Evolutionary conservation across 495 filamentous ascomycete genomes (phyloP), one percentile per base, ranked within the genome.

Genomic region (Cercophora newfieldiana): DNA sequence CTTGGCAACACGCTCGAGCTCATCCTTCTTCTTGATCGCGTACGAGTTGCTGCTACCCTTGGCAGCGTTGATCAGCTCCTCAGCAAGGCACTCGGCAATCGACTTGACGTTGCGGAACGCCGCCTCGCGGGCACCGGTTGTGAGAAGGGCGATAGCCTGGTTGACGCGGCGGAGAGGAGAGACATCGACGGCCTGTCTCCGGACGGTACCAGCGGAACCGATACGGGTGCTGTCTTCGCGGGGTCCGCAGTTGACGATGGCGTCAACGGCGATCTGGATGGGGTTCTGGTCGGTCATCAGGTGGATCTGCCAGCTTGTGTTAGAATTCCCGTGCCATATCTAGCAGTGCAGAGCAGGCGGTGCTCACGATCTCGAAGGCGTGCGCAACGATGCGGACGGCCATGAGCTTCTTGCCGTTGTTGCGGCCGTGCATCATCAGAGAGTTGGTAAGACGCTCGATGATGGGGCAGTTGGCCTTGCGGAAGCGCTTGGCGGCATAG

Each of bases 21-120:
- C 96, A 81, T 99, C 95, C 93, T 99, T 99, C 92, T 99, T 99
- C 92, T 99, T 99, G 87, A 99, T 99, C 69, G 95, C 95, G 79
- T 98, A 99, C 69, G 92, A 96, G 91, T 99, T 99, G 83, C 91
- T 94, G 89, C 90, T 94, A 72, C 95, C 95, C 91, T 99, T 99
- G 79, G 96, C 95, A 77, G 96, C 96, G 87, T 99, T 99, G 89
- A 99, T 97, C 78, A 99, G 88, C 88, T 99, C 95, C 84, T 99
- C 95, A 79, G 95, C 94, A 76, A 99, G 85, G 85, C 95, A 97
- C 90, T 99, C 95, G 74, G 95, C 93, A 75, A 89, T 93, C 78
- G 89, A 92, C 92, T 99, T 99, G 83, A 99, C 91, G 87, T 97
- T 97, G 78, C 95, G 89, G 92, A 99, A 99, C 69, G 92, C 87